Conservation (phyloP, 2,329 filamentous ascomycete species). For the Epichloe sylvatica region DNA sequence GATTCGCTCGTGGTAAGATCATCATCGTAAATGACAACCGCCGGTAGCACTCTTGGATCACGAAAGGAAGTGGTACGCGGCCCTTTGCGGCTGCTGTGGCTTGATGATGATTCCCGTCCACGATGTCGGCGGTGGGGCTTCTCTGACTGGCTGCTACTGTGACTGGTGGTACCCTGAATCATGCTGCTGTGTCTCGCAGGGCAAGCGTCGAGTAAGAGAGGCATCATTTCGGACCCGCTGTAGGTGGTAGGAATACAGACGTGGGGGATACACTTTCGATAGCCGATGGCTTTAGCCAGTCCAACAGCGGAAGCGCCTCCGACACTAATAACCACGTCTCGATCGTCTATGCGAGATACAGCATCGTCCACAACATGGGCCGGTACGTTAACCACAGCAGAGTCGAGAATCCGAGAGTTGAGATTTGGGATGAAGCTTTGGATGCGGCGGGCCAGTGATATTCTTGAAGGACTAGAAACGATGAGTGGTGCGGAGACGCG, state of each 20-base stretch:
- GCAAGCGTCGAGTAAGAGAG: constrained; percentile 7
- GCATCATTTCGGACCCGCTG: constrained; percentile 46
- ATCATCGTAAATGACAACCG: constrained; percentile 25
- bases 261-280: constrained; percentile 39
- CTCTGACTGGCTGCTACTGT: constrained; percentile 2
- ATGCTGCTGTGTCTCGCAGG: constrained; percentile 8
- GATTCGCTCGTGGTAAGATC: constrained; percentile 18
- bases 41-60: constrained; percentile 13
- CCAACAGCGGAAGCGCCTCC: constrained; percentile 50
- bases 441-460: constrained; percentile 20
- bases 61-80: constrained; percentile 8
- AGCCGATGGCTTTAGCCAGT: constrained; percentile 39
- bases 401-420: constrained; percentile 19
- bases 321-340: constrained; percentile 46
- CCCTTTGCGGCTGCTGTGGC: constrained; percentile 1
- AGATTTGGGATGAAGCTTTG: constrained; percentile 21
- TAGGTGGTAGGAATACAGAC: constrained; percentile 48
- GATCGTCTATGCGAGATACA: constrained; percentile 18
- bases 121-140: not conserved
- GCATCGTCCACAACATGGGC: constrained; percentile 16
- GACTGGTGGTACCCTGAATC: not conserved
- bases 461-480: constrained; percentile 24
- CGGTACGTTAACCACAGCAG: constrained; percentile 17
- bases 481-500: constrained; percentile 21
- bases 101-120: constrained; percentile 1